These are phyloP conservation scores for Phialophora macrospora DNA, from an alignment of 2,329 filamentous ascomycete species.

Conservation along the genomic window DNA sequence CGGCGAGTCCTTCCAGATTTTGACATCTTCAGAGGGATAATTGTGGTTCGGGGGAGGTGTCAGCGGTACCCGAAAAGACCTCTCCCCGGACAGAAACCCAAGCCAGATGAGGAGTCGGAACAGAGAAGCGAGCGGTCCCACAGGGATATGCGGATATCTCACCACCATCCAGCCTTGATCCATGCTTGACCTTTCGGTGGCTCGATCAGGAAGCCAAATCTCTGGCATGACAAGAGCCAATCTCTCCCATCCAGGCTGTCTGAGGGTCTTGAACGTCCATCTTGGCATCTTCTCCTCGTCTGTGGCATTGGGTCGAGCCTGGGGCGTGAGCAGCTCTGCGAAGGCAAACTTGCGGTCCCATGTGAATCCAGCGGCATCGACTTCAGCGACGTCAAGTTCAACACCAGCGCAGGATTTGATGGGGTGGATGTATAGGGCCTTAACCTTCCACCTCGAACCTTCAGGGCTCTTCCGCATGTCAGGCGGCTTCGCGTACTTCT, in stretches of 20 bases:
- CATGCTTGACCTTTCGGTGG: neutral
- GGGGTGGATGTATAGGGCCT: conserved; percentile 79
- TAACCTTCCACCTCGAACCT: conserved; percentile 55
- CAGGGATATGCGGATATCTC: conserved; percentile 48
- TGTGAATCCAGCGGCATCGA: conserved; percentile 72
- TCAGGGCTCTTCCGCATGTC: conserved; percentile 44
- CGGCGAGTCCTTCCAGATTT: conserved; percentile 62
- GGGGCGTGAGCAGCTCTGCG: conserved; percentile 63
- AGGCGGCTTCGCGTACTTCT: conserved; percentile 48
- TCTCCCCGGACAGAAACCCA: conserved; percentile 44
- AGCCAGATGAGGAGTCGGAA: conserved; percentile 34
- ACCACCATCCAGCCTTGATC: conserved; percentile 61
- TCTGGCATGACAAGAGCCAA: conserved; percentile 71
- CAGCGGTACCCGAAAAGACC: conserved; percentile 60
- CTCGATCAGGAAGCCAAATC: conserved; percentile 60
- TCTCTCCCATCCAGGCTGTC: conserved; percentile 57
- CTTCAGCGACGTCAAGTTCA: conserved; percentile 68
- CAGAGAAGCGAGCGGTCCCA: conserved; percentile 23
- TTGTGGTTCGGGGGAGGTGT: conserved; percentile 51
- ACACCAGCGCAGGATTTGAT: conserved; percentile 81
- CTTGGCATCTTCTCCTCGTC: conserved; percentile 51
- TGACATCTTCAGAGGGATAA: conserved; percentile 55
- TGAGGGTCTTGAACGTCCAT: conserved; percentile 51
- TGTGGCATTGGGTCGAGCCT: conserved; percentile 26
- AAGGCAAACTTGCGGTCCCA: conserved; percentile 85